Conservation (phyloP, 495 filamentous ascomycete species). For the Thozetella sp. region DNA sequence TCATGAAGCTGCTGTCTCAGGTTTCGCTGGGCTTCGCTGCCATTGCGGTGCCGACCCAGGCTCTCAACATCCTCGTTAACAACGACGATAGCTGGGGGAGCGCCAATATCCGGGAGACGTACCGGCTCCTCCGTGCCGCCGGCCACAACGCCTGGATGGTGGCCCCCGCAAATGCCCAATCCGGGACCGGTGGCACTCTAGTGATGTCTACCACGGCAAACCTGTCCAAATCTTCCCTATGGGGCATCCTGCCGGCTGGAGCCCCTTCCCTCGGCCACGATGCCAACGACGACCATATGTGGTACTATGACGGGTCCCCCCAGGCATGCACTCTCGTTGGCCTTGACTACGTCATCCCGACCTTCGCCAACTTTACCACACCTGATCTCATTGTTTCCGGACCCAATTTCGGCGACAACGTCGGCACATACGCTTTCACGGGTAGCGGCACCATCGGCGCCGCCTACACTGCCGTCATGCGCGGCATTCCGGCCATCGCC, state of each 20-base stretch:
- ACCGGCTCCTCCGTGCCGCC: conserved; percentile 30
- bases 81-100: conserved; percentile 47
- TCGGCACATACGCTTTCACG: conserved; percentile 38
- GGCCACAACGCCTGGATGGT: conserved; percentile 41
- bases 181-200: conserved; percentile 19
- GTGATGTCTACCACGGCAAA: conserved; percentile 27
- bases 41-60: too few species aligned
- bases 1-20: too few species aligned
- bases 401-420: conserved; percentile 39
- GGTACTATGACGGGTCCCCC: conserved; percentile 49
- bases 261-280: conserved; percentile 31
- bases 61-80: conserved; percentile 4
- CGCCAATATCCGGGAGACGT: conserved; percentile 42
- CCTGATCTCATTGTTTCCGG: conserved; percentile 42
- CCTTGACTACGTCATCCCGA: conserved; percentile 52
- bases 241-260: conserved; percentile 29
- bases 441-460: conserved; percentile 37
- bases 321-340: conserved; percentile 36
- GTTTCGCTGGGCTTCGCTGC: too few species aligned
- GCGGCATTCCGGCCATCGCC: conserved; percentile 37
- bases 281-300: conserved; percentile 40
- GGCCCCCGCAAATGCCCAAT: conserved; percentile 24
- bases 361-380: conserved; percentile 30
- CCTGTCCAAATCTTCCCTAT: conserved; percentile 21
- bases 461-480: conserved; percentile 35